Evolutionary conservation across 345 rosid species (phyloP), one percentile per base, ranked within the genome.

Genomic region (Bruguiera parviflora): DNA sequence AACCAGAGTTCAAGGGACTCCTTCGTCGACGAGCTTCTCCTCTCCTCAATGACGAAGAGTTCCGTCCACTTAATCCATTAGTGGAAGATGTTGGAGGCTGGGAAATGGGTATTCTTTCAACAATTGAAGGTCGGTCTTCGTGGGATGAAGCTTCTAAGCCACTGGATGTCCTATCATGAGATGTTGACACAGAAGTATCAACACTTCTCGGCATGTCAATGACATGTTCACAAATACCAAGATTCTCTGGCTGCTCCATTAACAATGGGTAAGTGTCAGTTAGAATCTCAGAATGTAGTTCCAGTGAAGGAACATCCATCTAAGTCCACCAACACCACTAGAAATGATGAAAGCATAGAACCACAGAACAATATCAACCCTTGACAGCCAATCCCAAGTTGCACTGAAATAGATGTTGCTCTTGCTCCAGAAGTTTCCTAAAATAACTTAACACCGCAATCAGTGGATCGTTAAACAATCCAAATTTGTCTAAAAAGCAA

Each of bases 1-100:
- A 63, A 43, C 92, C 96, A n/a, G 99, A 91, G 77, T 92, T 95
- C 73, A 92, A 64, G 10, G 97, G 99, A 81, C 96, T 95, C 76
- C 99, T 83, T 43, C 87, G 92, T 6, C 93, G 90, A 56, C 89
- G 96, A 29, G 78, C 32, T 28, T 80, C 89, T 31, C 85, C 88
- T 79, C 92, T 87, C 79, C 96, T 84, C 8, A 57, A 46, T 0
- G 58, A 51, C 0, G 88, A 78, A 22, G 82, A 60, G 62, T 72
- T 87, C 73, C 92, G 82, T 18, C 88, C 70, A 66, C 75, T 88
- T 33, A 84, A 74, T 66, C 84, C 85, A 76, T 67, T 86, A 52
- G 85, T 73, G 20, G 87, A 76, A 67, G 85, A 73, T 32, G 77
- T 55, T 71, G 91, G 58, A 58, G 85, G 80, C 65, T 76, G 89